These are phyloP conservation scores for Xylaria castorea DNA, from an alignment of 495 filamentous ascomycete species.

Conservation along the genomic window DNA sequence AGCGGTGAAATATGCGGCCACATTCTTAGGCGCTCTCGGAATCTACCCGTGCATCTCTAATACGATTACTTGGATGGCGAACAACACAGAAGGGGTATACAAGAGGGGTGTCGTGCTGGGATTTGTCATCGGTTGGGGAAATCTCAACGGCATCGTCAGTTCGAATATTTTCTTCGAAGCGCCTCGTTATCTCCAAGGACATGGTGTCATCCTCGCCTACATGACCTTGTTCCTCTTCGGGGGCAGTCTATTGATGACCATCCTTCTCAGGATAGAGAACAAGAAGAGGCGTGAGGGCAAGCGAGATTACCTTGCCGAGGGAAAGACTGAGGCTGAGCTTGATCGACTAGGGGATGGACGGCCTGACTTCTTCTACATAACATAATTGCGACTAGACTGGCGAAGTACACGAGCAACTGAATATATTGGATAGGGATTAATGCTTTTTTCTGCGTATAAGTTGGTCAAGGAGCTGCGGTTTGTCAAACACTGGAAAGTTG, in stretches of 20 bases:
- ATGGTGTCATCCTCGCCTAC: conserved; percentile 55
- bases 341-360: conserved; percentile 71
- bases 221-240: conserved; percentile 58
- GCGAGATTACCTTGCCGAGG: conserved; percentile 71
- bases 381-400: conserved; percentile 44
- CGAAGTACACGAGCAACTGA: neutral
- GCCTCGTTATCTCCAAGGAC: conserved; percentile 55
- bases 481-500: neutral
- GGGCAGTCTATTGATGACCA: conserved; percentile 66
- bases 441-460: neutral
- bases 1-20: conserved; percentile 78
- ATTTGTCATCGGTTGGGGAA: conserved; percentile 92
- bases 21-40: conserved; percentile 84
- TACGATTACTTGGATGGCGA: conserved; percentile 86
- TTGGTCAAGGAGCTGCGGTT: neutral
- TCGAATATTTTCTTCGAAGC: conserved; percentile 69
- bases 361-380: conserved; percentile 81
- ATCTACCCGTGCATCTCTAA: conserved; percentile 95
- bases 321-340: conserved; percentile 63
- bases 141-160: conserved; percentile 85
- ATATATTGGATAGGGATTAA: neutral
- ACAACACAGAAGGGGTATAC: conserved; percentile 92
- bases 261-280: conserved; percentile 72
- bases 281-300: conserved; percentile 64
- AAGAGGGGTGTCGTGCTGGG: conserved; percentile 89